Conservation (phyloP, 371 early-diverging fungal genomes). For the Mucor plumbeus region DNA sequence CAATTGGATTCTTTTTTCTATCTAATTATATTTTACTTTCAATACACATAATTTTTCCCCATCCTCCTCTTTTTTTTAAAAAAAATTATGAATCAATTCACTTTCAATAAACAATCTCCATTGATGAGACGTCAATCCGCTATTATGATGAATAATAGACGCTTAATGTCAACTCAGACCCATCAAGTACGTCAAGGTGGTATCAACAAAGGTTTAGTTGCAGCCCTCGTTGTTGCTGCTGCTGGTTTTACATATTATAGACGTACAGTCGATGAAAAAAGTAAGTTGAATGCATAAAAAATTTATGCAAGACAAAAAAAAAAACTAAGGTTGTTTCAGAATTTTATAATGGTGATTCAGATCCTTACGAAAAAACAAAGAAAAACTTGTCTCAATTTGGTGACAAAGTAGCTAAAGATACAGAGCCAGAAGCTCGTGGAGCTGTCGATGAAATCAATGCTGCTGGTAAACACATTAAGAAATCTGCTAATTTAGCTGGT, state of each 20-base stretch:
- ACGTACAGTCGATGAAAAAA: conserved; percentile 10
- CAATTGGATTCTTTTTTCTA: background rate
- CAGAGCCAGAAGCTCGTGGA: background rate
- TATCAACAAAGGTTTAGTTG: conserved; percentile 6
- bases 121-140: conserved; percentile 3
- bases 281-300: conserved; percentile 5
- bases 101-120: background rate
- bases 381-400: conserved; percentile 4
- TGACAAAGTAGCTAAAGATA: background rate
- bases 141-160: conserved; percentile 6
- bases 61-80: too few relatives aligned
- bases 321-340: background rate
- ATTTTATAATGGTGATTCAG: conserved; percentile 18
- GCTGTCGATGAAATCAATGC: conserved; percentile 9
- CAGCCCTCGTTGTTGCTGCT: conserved; percentile 18
- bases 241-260: conserved; percentile 32
- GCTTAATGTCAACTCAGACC: conserved; percentile 1
- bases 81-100: conserved; percentile 7
- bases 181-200: conserved; percentile 9
- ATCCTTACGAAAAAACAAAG: conserved; percentile 18
- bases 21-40: background rate
- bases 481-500: conserved; percentile 15
- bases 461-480: conserved; percentile 16
- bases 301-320: background rate
- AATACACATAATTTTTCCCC: background rate